Base-by-base conservation (phyloP, 805 yeast species). In the Kodamaea neixiangensis region DNA sequence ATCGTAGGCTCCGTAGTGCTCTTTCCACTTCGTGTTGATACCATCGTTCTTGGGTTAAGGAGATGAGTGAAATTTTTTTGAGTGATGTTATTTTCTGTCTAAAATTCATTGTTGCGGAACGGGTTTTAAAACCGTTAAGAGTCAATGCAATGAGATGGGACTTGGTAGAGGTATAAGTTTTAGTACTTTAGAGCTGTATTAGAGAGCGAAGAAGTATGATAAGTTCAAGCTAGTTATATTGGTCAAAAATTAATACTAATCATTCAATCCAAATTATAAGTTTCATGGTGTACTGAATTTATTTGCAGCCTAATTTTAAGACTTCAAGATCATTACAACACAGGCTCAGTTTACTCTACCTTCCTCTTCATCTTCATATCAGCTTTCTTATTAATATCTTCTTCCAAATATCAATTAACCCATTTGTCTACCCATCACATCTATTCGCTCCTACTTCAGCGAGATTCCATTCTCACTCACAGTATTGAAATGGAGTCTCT, bases 31-130 rank as follows among this genome's bases (percentile, higher is more conserved):
- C 48, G 38, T 22, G 48, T 46, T 18, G 29, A 29, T 31, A 21
- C 48, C 48, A 46, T 46, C 43, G 25, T 39, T 4, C 15, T n/a
- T 14, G 7, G 14, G 29, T 22, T 35, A 6, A 35, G 17, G 44
- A 29, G 25, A 44, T 31, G 31, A 41, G 19, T 41, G 44, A 41
- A 41, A 41, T 43, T 20, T 40, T 19, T 37, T 48, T 54, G 40
- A 51, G 58, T 35, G 62, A 54, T 19, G 55, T 46, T 58, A 60
- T 59, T 14, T 11, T n/a, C 39, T 35, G 29, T 22, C 29, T 22
- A 22, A 22, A 22, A 9, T 22, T 22, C 9, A 22, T 22, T 22
- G 9, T 35, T 35, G 19, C 40, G 17, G 40, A 15, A n/a, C 7
- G 10, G 40, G 40, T n/a, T 14, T 35, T 35, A 5, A 7, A 35